Evolutionary conservation across 2,329 filamentous ascomycete species (phyloP).

Genomic region (Hymenoscyphus fructigenus): DNA sequence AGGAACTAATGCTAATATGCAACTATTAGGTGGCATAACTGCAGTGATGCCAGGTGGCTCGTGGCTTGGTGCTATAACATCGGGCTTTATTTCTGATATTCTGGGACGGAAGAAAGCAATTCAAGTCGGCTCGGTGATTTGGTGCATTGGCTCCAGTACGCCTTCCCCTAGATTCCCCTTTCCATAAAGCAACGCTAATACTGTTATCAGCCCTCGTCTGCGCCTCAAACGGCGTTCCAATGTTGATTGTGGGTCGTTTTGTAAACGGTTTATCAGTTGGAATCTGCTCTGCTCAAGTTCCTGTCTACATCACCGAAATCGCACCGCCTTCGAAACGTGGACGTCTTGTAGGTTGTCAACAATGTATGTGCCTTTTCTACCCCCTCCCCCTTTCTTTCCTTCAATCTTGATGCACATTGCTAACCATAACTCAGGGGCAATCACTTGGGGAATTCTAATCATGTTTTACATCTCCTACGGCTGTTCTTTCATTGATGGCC

Average conservation of each 20-base stretch:
- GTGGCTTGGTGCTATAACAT: conserved; percentile 61
- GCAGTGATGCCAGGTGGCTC: conserved; percentile 72
- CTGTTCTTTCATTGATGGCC: conserved; percentile 48
- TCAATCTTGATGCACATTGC: background rate
- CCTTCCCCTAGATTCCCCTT: background rate
- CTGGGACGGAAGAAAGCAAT: conserved; percentile 51
- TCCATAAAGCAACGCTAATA: background rate
- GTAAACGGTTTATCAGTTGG: conserved; percentile 66
- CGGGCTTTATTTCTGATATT: conserved; percentile 57
- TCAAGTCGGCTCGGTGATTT: conserved; percentile 47
- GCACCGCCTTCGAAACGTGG: conserved; percentile 58
- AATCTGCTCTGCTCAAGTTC: conserved; percentile 61
- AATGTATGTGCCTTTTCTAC: conserved; percentile 49
- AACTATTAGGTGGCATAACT: conserved; percentile 60
- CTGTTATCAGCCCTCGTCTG: conserved; percentile 47
- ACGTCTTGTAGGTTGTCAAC: conserved; percentile 68
- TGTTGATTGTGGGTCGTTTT: conserved; percentile 54
- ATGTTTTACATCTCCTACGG: conserved; percentile 71
- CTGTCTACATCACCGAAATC: conserved; percentile 67
- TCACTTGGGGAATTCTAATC: conserved; percentile 69
- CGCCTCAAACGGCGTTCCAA: conserved; percentile 53
- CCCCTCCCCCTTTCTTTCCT: too few species aligned
- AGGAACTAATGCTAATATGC: background rate
- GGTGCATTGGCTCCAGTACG: conserved; percentile 56
- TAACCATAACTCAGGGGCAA: conserved; percentile 37